Evolutionary conservation across 139 green algal species (phyloP).

Genomic region (Pleodorina starrii): DNA sequence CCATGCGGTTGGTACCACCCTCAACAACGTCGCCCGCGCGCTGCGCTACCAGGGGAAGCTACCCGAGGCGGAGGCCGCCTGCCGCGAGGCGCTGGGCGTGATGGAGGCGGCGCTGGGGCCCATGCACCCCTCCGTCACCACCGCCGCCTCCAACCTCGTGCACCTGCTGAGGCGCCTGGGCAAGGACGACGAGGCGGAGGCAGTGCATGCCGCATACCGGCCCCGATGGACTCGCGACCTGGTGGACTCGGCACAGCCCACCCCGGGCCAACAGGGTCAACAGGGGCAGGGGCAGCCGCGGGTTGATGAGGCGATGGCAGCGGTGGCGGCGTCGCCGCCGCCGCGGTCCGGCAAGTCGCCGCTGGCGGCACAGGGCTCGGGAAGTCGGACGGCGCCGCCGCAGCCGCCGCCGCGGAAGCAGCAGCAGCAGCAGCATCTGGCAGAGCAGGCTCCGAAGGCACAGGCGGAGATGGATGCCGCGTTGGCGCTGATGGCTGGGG

Average conservation of each 20-base stretch:
- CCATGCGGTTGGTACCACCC: slow-evolving; percentile 38
- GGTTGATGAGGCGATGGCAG: not conserved
- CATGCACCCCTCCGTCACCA: slow-evolving; percentile 37
- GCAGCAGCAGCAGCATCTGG: not conserved
- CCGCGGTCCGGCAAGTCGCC: not conserved
- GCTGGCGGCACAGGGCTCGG: not conserved
- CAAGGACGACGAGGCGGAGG: not conserved
- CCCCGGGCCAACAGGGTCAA: no score
- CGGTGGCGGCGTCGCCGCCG: not conserved
- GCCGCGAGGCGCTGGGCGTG: slow-evolving; percentile 26
- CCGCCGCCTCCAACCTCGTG: slow-evolving; percentile 44
- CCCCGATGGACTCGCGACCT: not conserved
- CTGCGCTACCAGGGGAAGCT: slow-evolving; percentile 37
- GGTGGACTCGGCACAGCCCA: no score
- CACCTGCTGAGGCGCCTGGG: slow-evolving; percentile 32
- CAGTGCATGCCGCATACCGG: slow-evolving; percentile 7
- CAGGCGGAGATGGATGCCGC: not conserved
- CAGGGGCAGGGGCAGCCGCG: not conserved
- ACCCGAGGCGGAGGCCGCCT: slow-evolving; percentile 19
- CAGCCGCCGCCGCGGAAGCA: not conserved
- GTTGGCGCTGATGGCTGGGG: not conserved
- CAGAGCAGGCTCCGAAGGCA: not conserved
- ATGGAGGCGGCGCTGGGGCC: slow-evolving; percentile 30
- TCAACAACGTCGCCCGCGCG: slow-evolving; percentile 53
- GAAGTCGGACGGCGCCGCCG: not conserved